Evolutionary conservation across 225 moss, liverwort and hornwort genomes (phyloP).

Genomic region (Polytrichum formosum): DNA sequence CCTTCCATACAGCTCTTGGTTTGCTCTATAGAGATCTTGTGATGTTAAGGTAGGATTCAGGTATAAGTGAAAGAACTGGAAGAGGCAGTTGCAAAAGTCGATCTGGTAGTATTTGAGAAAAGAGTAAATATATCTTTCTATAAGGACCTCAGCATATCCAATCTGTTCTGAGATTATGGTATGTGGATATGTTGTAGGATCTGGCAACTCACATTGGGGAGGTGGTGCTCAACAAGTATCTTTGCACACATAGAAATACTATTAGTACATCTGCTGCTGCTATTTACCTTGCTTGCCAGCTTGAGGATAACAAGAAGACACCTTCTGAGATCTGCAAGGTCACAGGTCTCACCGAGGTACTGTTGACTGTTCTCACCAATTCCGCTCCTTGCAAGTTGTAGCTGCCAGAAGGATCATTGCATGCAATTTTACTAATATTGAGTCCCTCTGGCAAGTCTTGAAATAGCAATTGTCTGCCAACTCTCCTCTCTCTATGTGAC

Average conservation of each 20-base stretch:
- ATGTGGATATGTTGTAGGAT: constrained; percentile 23
- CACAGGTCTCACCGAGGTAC: constrained; percentile 60
- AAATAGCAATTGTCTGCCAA: background rate
- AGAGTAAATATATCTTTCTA: too few species aligned
- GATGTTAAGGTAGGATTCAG: too few species aligned
- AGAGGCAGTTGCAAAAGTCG: too few species aligned
- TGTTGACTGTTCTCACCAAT: background rate
- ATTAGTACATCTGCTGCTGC: constrained; percentile 66
- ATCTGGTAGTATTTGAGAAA: too few species aligned
- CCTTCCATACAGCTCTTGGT: too few species aligned
- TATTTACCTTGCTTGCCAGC: constrained; percentile 60
- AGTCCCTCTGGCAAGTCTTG: background rate
- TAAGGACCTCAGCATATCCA: too few species aligned
- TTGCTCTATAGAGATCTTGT: too few species aligned
- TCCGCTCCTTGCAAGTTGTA: too few species aligned
- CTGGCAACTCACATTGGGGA: constrained; percentile 66
- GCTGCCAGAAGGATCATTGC: background rate
- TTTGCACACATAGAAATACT: constrained; percentile 58
- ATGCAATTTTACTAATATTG: background rate
- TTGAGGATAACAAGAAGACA: constrained; percentile 62
- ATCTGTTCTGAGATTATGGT: background rate
- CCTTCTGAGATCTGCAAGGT: constrained; percentile 68
- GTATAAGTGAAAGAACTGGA: too few species aligned
- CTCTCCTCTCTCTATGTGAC: background rate
- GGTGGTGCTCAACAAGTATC: constrained; percentile 57